A percentile compares a stretch with the other conserved stretches of the same genome.
Evolutionary conservation across 768 basidiomycete species (phyloP).

Genomic region (Lactarius vividus): DNA sequence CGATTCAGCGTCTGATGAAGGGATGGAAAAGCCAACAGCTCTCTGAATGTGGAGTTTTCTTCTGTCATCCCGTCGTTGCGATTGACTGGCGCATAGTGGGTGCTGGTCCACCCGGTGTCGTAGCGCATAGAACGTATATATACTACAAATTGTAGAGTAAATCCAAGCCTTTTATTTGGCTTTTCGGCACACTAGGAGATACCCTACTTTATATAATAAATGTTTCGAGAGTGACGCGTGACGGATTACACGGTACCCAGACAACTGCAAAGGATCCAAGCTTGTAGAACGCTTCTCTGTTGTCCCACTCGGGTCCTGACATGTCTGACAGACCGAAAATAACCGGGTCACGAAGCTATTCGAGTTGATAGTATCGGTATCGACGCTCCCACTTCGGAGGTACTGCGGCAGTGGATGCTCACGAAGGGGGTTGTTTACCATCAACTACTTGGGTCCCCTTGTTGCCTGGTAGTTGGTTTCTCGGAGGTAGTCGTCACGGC

Average conservation of each 20-base stretch:
- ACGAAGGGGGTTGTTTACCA: too few relatives aligned
- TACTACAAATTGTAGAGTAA: not conserved
- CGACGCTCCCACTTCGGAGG: too few relatives aligned
- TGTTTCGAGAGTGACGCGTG: not conserved
- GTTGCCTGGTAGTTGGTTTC: too few relatives aligned
- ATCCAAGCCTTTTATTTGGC: not conserved
- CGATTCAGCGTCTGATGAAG: not conserved
- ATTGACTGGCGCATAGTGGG: not conserved
- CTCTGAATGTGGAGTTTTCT: not conserved
- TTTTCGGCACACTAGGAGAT: not conserved
- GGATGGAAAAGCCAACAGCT: not conserved
- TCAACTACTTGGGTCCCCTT: too few relatives aligned
- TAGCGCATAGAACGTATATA: not conserved
- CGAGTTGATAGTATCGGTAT: too few relatives aligned
- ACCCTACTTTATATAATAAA: not conserved
- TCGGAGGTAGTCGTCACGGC: too few relatives aligned
- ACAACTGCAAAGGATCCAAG: not conserved
- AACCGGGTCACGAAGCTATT: not conserved
- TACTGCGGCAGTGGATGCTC: too few relatives aligned
- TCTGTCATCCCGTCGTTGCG: not conserved
- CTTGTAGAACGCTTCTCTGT: too few relatives aligned
- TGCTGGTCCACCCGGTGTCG: not conserved
- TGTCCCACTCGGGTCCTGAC: too few relatives aligned
- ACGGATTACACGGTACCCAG: not conserved
- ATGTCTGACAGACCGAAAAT: not conserved